phyloP scores from a whole-genome alignment of 345 rosid genomes.

The Sonneratia alba region DNA sequence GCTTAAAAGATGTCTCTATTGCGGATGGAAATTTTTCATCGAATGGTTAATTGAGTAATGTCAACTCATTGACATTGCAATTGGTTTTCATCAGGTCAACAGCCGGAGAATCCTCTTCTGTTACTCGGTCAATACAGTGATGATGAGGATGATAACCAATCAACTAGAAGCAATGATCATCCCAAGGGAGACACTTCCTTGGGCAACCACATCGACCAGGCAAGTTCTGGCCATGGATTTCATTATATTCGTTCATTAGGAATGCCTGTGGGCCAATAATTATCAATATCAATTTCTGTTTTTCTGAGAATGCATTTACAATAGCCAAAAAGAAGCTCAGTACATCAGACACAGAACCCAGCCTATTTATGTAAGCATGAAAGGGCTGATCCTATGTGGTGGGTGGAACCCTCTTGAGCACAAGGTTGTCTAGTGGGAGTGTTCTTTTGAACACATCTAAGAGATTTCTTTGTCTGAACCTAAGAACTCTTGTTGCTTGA shows the following conservation, averaged over 20 bases:
- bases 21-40: background rate
- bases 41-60: slow-evolving; percentile 11
- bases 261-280: background rate
- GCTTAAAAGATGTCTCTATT: background rate
- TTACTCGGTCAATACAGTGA: slow-evolving; percentile 92
- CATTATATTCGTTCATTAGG: background rate
- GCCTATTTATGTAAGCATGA: background rate
- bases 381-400: background rate
- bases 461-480: slow-evolving; percentile 1
- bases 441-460: background rate
- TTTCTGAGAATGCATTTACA: background rate
- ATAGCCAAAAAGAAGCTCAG: background rate
- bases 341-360: background rate
- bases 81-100: slow-evolving; percentile 59
- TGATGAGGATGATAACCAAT: slow-evolving; percentile 64
- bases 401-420: background rate
- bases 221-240: slow-evolving; percentile 17
- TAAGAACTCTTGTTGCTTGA: background rate
- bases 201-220: slow-evolving; percentile 40
- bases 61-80: slow-evolving; percentile 27
- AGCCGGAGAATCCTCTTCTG: slow-evolving; percentile 62
- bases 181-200: slow-evolving; percentile 25
- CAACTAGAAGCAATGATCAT: slow-evolving; percentile 18
- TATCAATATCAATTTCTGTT: background rate
- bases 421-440: background rate